Evolutionary conservation across 139 green algal species (phyloP), one percentile per base, ranked within the genome.

Genomic region (Chlorella ohadii): DNA sequence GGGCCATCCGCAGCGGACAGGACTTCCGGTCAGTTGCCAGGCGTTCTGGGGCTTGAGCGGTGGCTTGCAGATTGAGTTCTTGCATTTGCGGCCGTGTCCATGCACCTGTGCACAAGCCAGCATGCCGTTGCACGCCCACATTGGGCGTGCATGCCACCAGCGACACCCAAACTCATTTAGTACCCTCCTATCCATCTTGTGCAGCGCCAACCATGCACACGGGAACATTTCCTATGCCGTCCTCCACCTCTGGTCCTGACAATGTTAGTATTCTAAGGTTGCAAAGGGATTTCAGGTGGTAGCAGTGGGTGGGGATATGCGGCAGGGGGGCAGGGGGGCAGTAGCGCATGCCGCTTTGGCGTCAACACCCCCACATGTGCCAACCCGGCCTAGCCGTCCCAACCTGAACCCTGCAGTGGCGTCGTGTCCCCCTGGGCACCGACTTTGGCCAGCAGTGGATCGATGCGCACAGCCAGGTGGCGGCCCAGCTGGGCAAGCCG

Each of bases 181-280:
- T n/a, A n/a, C n/a, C n/a, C n/a, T n/a, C n/a, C n/a, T n/a, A n/a
- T 9, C 44, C 44, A 51, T 59, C 15, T 6, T 11, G 11, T 22
- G 51, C 51, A 59, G 51, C 11, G 27, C 82, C 20, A 90, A 90
- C 78, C 86, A 90, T 25, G 65, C 65, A 34, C 67, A 64, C 39
- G 25, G 38, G 28, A n/a, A 27, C 63, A 87, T 90, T 13, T 82
- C 87, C 71, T 90, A 81, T 41, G 39, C 82, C 4, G 44, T 68
- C 27, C 71, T 90, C 11, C 86, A 90, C 64, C 23, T 90, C 20
- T 90, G 86, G 86, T 82, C n/a, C 86, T 3, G 81, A 86, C 64
- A 82, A 86, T 13, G 38, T 77, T 63, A 75, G 68, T 17, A 28
- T 9, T 16, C 63, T 36, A 4, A 36, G 5, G 63, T 17, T 2